These are phyloP conservation scores for Penium margaritaceum DNA, from an alignment of 139 green algal genomes.

Conservation along the genomic window DNA sequence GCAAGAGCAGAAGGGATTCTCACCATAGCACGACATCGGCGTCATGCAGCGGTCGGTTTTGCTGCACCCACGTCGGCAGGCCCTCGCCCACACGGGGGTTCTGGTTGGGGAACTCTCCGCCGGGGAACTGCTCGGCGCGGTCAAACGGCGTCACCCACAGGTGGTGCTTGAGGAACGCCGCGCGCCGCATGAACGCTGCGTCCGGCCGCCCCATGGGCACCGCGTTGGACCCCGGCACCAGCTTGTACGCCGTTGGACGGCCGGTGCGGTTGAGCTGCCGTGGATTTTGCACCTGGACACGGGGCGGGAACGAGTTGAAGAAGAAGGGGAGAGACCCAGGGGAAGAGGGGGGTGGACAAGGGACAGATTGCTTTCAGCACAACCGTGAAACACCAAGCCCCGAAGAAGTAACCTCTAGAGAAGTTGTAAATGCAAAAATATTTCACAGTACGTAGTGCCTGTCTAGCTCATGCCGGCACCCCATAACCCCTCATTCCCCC, in stretches of 20 bases:
- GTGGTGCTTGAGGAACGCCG: slow-evolving; percentile 43
- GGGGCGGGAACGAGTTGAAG: too few relatives aligned
- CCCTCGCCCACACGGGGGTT: slow-evolving; percentile 35
- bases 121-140: slow-evolving; percentile 36
- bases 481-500: too few relatives aligned
- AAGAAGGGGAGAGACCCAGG: too few relatives aligned
- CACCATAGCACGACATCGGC: slow-evolving; percentile 72
- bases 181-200: slow-evolving; percentile 41
- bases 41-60: slow-evolving; percentile 56
- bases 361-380: too few relatives aligned
- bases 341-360: too few relatives aligned
- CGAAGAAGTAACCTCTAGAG: too few relatives aligned
- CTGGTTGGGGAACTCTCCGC: slow-evolving; percentile 49
- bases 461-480: too few relatives aligned
- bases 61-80: slow-evolving; percentile 36
- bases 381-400: too few relatives aligned
- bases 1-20: too few relatives aligned
- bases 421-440: too few relatives aligned
- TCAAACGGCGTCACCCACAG: slow-evolving; percentile 45
- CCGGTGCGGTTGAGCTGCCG: slow-evolving; percentile 30
- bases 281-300: slow-evolving; percentile 39
- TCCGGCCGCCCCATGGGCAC: slow-evolving; percentile 28
- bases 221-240: slow-evolving; percentile 39
- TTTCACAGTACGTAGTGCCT: too few relatives aligned
- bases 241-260: slow-evolving; percentile 37